phyloP scores from a whole-genome alignment of 192 early-diverging fungal genomes.

The Neocallimastix lanati region DNA sequence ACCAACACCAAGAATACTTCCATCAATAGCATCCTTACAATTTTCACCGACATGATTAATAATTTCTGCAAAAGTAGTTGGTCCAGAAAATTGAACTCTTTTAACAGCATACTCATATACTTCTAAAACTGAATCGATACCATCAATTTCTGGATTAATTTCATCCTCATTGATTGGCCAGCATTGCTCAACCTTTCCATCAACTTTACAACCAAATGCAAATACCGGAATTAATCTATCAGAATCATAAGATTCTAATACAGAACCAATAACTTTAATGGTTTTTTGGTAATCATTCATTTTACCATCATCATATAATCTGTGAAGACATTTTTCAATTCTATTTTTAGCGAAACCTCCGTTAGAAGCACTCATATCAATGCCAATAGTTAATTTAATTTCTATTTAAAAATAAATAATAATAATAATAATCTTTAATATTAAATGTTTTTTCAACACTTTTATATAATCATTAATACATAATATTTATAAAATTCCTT shows the following conservation, averaged over 20 bases:
- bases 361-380: conserved; percentile 35
- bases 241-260: conserved; percentile 21
- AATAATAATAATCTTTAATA: too few relatives aligned
- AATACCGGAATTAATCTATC: conserved; percentile 25
- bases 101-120: conserved; percentile 18
- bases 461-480: too few relatives aligned
- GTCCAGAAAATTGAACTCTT: conserved; percentile 19
- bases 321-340: conserved; percentile 22
- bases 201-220: conserved; percentile 28
- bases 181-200: conserved; percentile 15
- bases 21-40: neutral
- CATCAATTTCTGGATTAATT: conserved; percentile 23
- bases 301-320: conserved; percentile 5
- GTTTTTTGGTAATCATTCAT: conserved; percentile 27
- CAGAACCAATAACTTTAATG: conserved; percentile 18
- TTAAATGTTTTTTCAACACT: too few relatives aligned
- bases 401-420: conserved; percentile 3
- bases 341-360: conserved; percentile 15
- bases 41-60: neutral
- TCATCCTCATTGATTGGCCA: conserved; percentile 21
- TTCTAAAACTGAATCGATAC: conserved; percentile 21
- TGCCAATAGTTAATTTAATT: conserved; percentile 20
- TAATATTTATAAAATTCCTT: too few relatives aligned
- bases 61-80: conserved; percentile 27
- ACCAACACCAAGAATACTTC: neutral